Conservation (phyloP, 495 filamentous ascomycete species). For the Trichoderma asperelloides region DNA sequence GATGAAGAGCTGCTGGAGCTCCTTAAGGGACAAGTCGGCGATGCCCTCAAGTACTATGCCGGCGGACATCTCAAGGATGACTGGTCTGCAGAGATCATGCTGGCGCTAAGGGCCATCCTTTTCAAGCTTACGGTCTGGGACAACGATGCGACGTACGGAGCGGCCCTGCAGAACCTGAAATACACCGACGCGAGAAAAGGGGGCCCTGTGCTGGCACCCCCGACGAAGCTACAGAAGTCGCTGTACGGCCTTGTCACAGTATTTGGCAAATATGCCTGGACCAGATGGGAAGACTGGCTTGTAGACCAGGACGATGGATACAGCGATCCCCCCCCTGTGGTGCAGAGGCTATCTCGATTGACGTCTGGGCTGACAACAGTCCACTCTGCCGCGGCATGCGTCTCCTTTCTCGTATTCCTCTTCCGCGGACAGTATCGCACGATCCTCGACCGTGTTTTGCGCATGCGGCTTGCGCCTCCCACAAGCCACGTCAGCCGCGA, state of each 20-base stretch:
- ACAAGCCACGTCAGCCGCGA: constrained; percentile 76
- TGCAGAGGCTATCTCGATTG: constrained; percentile 55
- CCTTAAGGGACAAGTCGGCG: constrained; percentile 77
- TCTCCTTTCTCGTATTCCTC: constrained; percentile 83
- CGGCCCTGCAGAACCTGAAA: constrained; percentile 79
- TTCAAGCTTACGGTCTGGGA: constrained; percentile 98
- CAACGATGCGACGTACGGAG: constrained; percentile 88
- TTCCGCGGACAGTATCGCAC: constrained; percentile 87
- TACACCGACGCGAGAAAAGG: constrained; percentile 75
- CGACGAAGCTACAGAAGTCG: constrained; percentile 69
- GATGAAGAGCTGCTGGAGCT: constrained; percentile 88
- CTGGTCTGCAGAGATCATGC: constrained; percentile 76
- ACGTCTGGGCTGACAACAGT: constrained; percentile 59
- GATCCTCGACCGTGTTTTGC: constrained; percentile 74
- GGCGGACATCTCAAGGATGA: constrained; percentile 62
- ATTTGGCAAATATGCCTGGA: constrained; percentile 79
- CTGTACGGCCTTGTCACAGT: constrained; percentile 80
- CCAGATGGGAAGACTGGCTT: constrained; percentile 82
- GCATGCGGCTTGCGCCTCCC: constrained; percentile 76
- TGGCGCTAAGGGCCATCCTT: constrained; percentile 66
- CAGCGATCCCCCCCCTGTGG: constrained; percentile 42
- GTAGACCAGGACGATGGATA: constrained; percentile 64
- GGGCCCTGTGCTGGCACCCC: constrained; percentile 49
- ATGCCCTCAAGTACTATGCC: constrained; percentile 74
- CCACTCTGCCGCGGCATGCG: constrained; percentile 71